A percentile compares a stretch with the other conserved stretches of the same genome.
Evolutionary conservation across 2,329 filamentous ascomycete species (phyloP).

Genomic region (Cladosporium halotolerans): DNA sequence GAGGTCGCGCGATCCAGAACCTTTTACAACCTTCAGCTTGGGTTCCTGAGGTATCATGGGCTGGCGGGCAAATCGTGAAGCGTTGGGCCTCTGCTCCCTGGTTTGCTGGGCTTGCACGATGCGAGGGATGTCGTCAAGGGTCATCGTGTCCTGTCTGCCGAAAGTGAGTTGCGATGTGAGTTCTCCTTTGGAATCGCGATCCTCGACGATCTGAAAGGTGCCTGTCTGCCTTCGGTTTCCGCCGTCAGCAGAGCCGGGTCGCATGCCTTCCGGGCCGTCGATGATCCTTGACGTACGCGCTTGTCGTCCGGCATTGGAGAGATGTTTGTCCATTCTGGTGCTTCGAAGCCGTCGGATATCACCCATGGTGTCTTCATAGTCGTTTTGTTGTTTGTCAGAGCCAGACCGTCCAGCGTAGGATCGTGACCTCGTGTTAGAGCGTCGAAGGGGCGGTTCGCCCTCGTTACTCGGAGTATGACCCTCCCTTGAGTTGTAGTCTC

Average conservation of each 20-base stretch:
- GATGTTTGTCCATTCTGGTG: constrained; percentile 85
- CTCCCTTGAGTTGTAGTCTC: constrained; percentile 60
- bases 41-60: constrained; percentile 62
- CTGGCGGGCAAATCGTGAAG: constrained; percentile 67
- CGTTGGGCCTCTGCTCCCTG: constrained; percentile 77
- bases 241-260: constrained; percentile 66
- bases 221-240: constrained; percentile 34
- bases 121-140: constrained; percentile 89
- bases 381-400: constrained; percentile 55
- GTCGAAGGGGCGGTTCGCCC: constrained; percentile 45
- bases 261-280: constrained; percentile 71
- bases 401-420: constrained; percentile 59
- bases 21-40: constrained; percentile 61
- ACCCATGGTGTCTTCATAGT: constrained; percentile 91
- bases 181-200: constrained; percentile 63
- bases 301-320: constrained; percentile 88
- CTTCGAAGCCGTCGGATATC: constrained; percentile 89
- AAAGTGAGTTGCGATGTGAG: constrained; percentile 71
- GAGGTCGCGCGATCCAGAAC: constrained; percentile 64
- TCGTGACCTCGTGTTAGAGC: constrained; percentile 62
- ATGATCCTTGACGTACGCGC: constrained; percentile 88
- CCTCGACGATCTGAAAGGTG: constrained; percentile 72
- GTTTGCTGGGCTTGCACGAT: constrained; percentile 95
- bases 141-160: constrained; percentile 83
- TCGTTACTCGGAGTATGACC: constrained; percentile 50